A percentile compares a stretch with the other conserved stretches of the same genome.
These are phyloP conservation scores for Xylariaceae sp. DNA, from an alignment of 2,329 filamentous ascomycete species.

Conservation along the genomic window DNA sequence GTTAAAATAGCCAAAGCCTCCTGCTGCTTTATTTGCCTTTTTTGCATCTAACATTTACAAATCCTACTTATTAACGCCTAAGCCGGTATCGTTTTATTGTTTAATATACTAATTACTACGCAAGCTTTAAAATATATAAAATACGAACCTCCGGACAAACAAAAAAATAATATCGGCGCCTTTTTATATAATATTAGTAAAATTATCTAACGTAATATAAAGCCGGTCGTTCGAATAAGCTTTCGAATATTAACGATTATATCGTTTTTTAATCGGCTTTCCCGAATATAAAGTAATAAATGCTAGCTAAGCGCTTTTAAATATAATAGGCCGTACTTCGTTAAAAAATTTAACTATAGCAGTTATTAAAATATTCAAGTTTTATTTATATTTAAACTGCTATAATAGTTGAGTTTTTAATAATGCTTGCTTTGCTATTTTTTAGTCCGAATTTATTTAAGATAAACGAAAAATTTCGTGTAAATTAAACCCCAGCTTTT, in stretches of 20 bases:
- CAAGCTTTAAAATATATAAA: conserved; percentile 6
- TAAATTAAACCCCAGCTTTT: neutral
- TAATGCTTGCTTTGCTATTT: conserved; percentile 3
- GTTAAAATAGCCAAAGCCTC: neutral
- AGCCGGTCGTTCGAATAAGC: conserved; percentile 6
- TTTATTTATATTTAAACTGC: neutral
- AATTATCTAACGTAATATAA: conserved; percentile 2
- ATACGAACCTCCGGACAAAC: conserved; percentile 13
- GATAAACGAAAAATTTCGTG: conserved; percentile 7
- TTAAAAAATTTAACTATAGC: neutral
- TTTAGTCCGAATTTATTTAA: neutral
- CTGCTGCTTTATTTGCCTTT: no score
- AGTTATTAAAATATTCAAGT: neutral
- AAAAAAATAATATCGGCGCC: conserved; percentile 6
- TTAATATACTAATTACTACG: no score
- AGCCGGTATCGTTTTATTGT: no score
- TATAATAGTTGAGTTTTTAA: neutral
- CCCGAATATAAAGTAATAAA: conserved; percentile 1
- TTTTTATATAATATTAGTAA: conserved; percentile 5
- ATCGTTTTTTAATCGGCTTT: conserved; percentile 13
- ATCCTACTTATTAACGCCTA: no score
- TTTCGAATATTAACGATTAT: conserved; percentile 6
- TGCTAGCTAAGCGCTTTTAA: neutral
- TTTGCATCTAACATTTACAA: no score
- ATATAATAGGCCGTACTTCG: neutral